Base-by-base conservation (phyloP, 2,329 filamentous ascomycete genomes). In the Diaporthe eres region DNA sequence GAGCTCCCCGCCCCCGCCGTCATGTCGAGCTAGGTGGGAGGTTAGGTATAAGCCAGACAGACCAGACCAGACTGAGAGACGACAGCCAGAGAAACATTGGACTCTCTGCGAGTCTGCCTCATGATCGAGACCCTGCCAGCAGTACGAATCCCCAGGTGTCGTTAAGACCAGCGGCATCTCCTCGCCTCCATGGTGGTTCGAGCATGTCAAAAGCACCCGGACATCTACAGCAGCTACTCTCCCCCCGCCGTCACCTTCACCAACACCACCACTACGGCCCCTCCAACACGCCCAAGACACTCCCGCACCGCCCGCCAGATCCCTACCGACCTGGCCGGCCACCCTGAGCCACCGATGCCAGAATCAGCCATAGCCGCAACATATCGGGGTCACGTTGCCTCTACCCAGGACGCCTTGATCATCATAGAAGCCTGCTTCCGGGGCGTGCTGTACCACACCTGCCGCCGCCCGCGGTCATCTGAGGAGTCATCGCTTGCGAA, bases 271-370 rank as follows among this genome's bases (percentile, higher is more conserved):
- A 53, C 65, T 25, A 39, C 65, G 47, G 9, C 65, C n/a, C 65
- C 31, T n/a, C 65, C 65, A 42, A 70, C 65, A 55, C 47, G 49
- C 65, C 65, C 22, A 42, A 55, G 49, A n/a, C 65, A 25, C 65
- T 55, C 65, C 47, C 49, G 65, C 47, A 53, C 47, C 47, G 65
- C 49, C 65, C 49, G 49, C 44, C 65, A 68, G 65, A 68, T 53
- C 47, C 65, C 47, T 55, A 60, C 31, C 51, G 53, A 70, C 63
- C 65, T 53, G 53, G 51, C 51, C 63, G 53, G 44, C 63, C 72
- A n/a, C 53, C 49, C 25, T 70, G 53, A 74, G 63, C 28, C 72
- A 55, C 53, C 72, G 72, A 74, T 74, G 72, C 72, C 72, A 74
- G 72, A 74, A 44, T 28, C 72, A 71, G 63, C 34, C 53, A 74